phyloP scores from a whole-genome alignment of 2,329 filamentous ascomycete species.

The Fusarium bactridioides region DNA sequence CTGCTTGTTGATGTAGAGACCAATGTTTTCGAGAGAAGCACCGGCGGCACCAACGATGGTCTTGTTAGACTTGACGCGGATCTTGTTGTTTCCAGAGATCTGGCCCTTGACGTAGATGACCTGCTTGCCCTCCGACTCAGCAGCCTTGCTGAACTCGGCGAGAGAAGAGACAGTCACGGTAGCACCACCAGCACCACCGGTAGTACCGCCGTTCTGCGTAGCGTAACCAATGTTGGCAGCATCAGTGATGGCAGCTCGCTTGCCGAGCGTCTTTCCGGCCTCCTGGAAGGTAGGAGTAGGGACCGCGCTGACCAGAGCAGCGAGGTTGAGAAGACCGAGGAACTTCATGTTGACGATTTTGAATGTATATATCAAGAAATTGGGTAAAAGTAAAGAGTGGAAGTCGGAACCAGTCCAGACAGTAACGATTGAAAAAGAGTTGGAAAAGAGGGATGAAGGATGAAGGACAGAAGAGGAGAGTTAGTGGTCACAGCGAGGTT shows the following conservation, averaged over 20 bases:
- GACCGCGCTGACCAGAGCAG: conserved; percentile 42
- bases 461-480: background rate
- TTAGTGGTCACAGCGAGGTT: background rate
- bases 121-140: conserved; percentile 52
- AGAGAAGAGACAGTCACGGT: conserved; percentile 56
- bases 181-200: conserved; percentile 58
- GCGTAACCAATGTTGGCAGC: conserved; percentile 49
- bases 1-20: conserved; percentile 60
- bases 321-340: conserved; percentile 43
- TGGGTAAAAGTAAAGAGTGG: conserved; percentile 16
- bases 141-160: conserved; percentile 56
- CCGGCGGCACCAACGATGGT: conserved; percentile 53
- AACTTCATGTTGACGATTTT: conserved; percentile 44
- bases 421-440: conserved; percentile 31
- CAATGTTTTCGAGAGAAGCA: conserved; percentile 54
- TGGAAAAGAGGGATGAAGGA: conserved; percentile 20
- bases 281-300: conserved; percentile 44
- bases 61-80: conserved; percentile 55
- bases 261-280: conserved; percentile 41
- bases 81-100: conserved; percentile 50
- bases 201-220: conserved; percentile 53
- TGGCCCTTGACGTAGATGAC: conserved; percentile 53
- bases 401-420: conserved; percentile 33
- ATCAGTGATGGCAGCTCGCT: conserved; percentile 49
- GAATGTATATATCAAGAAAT: background rate